Evolutionary conservation across 768 basidiomycete species (phyloP).

Genomic region (Boletus barrowsii): DNA sequence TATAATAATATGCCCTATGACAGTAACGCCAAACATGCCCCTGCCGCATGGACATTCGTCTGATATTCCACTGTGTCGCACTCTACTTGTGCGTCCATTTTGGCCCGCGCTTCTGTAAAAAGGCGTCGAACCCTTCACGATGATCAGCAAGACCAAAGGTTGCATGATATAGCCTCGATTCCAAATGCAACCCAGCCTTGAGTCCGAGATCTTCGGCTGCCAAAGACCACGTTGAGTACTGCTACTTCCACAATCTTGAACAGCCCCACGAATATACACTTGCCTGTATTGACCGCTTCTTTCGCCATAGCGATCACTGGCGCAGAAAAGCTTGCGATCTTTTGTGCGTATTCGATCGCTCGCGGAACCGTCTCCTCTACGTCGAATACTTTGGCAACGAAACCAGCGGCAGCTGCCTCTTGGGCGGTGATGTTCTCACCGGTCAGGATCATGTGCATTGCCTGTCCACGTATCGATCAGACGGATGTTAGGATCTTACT

Average conservation of each 20-base stretch:
- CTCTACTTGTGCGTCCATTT: conserved; percentile 40
- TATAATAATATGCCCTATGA: no score
- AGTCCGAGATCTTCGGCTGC: conserved; percentile 47
- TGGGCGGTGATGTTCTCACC: conserved; percentile 44
- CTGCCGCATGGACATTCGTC: not conserved
- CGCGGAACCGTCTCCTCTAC: conserved; percentile 39
- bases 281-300: conserved; percentile 49
- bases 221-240: not conserved
- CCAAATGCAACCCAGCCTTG: conserved; percentile 43
- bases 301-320: conserved; percentile 41
- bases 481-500: not conserved
- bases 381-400: conserved; percentile 44
- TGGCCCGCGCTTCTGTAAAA: conserved; percentile 44
- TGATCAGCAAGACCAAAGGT: conserved; percentile 50
- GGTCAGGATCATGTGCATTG: conserved; percentile 57
- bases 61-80: not conserved
- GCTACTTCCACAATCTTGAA: not conserved
- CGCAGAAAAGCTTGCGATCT: conserved; percentile 32
- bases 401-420: conserved; percentile 45
- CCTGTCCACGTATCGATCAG: conserved; percentile 22
- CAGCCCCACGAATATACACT: not conserved
- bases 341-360: conserved; percentile 40
- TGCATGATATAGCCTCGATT: conserved; percentile 48
- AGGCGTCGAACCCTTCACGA: conserved; percentile 47
- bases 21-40: not conserved